Evolutionary conservation across 441 rosid species (phyloP), one percentile per base, ranked within the genome.

Genomic region (Gossypium lobatum): DNA sequence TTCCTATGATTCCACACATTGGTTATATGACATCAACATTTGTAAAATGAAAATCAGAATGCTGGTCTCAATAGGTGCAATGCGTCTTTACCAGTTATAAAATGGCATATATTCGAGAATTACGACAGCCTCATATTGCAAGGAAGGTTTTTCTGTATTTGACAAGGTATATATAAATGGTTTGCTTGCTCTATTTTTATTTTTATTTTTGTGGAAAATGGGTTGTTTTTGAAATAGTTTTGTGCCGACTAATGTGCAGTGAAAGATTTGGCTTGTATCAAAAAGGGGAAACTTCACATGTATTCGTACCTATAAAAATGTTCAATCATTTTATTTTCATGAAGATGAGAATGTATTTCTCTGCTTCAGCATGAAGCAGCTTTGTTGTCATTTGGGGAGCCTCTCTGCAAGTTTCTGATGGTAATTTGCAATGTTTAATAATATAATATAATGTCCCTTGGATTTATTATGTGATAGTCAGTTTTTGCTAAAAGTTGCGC

Each of bases 1-100:
- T 66, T 63, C 53, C 82, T 28, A 79, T 3, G 42, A 46, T 23
- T 31, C 37, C 37, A 31, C 37, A 31, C 37, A 31, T 31, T 31
- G 37, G 37, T 31, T 31, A 31, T 5, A 31, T 31, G 46, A 14
- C 50, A 3, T 8, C 26, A 17, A 48, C 67, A n/a, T 63, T 63
- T 16, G 28, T 23, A 23, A 25, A 10, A 25, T 59, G 26, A n/a
- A 20, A 21, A 58, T 23, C 34, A 58, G 28, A 23, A 11, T 20
- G 46, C 13, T 31, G 48, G 23, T 62, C 10, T 59, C 28, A 59
- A 0, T 8, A 14, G 39, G 39, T 28, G n/a, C 8, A 61, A n/a
- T 61, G 14, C 13, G 9, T 62, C 66, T 26, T 26, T 28, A 6
- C 65, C 20, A 61, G 65, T 62, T 31, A 62, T 31, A 31, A 62